Conservation (phyloP, 2,329 filamentous ascomycete species). For the Hirsutella minnesotensis region DNA sequence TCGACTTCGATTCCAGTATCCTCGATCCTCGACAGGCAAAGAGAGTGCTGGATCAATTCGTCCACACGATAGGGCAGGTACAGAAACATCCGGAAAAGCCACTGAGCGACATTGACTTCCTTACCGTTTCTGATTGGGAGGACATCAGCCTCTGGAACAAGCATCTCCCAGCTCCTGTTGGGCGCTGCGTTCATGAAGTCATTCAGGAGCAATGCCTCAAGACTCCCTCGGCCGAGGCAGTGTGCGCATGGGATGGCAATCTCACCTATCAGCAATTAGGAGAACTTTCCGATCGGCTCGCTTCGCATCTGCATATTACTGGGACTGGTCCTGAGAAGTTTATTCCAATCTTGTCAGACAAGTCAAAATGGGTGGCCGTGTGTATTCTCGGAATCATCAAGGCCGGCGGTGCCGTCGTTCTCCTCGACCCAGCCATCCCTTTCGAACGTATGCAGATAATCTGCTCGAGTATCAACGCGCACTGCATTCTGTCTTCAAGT, state of each 20-base stretch:
- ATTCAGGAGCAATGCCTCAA: conserved; percentile 21
- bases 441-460: conserved; percentile 1
- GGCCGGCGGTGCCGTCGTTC: conserved; percentile 18
- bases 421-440: conserved; percentile 19
- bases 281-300: conserved; percentile 1
- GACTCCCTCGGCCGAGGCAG: conserved; percentile 20
- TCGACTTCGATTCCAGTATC: conserved; percentile 1
- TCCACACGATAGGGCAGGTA: neutral
- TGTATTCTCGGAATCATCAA: conserved; percentile 21
- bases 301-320: conserved; percentile 2
- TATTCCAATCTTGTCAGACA: conserved; percentile 23
- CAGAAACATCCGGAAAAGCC: neutral
- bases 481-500: neutral
- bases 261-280: conserved; percentile 28
- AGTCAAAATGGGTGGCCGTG: conserved; percentile 21
- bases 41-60: conserved; percentile 1
- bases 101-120: neutral
- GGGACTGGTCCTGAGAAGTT: conserved; percentile 2
- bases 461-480: neutral
- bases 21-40: neutral
- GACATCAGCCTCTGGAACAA: conserved; percentile 14
- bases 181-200: conserved; percentile 27
- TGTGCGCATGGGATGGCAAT: conserved; percentile 32
- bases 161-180: conserved; percentile 2
- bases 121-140: neutral